Conservation (phyloP, 164 flowering plant species). For the Annona cherimola region DNA sequence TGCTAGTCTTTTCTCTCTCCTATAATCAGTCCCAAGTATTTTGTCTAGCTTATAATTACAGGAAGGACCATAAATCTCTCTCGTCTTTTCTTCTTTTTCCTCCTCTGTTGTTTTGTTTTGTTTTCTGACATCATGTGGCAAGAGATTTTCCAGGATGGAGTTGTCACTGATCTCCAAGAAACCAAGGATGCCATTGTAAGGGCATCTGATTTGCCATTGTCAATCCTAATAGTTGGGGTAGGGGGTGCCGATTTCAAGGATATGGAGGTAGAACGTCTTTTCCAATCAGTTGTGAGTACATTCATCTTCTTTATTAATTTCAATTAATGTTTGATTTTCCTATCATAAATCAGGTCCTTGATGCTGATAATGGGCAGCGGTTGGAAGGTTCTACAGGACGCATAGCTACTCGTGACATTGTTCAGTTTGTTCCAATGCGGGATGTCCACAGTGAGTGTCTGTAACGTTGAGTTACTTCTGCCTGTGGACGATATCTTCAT, state of each 20-base stretch:
- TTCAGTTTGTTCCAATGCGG: conserved; percentile 21
- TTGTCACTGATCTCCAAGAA: conserved; percentile 75
- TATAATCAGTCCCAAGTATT: conserved; percentile 45
- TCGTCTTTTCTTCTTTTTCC: neutral
- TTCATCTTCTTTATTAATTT: no score
- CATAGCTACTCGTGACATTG: conserved; percentile 47
- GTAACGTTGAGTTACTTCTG: neutral
- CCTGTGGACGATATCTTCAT: no score
- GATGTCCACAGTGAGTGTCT: conserved; percentile 13
- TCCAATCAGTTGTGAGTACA: neutral
- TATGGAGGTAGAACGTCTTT: conserved; percentile 65
- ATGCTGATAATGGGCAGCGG: conserved; percentile 72
- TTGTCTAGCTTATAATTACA: conserved; percentile 76
- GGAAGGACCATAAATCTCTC: conserved; percentile 21
- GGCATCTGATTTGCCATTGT: conserved; percentile 91
- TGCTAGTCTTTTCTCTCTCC: conserved; percentile 14
- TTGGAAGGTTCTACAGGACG: conserved; percentile 78
- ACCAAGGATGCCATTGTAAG: conserved; percentile 77
- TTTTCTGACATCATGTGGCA: neutral
- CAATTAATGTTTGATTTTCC: neutral
- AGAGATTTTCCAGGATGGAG: conserved; percentile 66
- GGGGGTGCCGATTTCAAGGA: conserved; percentile 78
- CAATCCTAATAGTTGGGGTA: conserved; percentile 90
- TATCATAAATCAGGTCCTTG: conserved; percentile 57
- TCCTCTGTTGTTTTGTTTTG: neutral